Evolutionary conservation across 495 filamentous ascomycete genomes (phyloP).

Genomic region (Penicillium paxilli): DNA sequence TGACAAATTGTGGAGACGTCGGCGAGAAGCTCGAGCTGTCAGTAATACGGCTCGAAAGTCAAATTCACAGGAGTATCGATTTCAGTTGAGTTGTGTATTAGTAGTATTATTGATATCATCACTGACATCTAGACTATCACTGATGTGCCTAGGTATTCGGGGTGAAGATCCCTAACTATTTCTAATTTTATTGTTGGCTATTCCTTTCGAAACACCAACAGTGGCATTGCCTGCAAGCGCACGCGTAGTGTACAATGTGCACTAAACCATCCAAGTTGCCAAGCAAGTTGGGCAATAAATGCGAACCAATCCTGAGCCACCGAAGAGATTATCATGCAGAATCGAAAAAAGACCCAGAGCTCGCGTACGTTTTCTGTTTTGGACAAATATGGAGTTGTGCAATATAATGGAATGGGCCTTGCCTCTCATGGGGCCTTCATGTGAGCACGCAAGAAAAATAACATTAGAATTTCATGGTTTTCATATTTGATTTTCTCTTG

Average conservation of each 20-base stretch:
- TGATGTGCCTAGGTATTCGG: too few species aligned
- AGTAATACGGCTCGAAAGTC: background rate
- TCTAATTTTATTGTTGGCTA: background rate
- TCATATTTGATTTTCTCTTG: too few species aligned
- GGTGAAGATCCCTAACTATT: too few species aligned
- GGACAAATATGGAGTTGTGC: background rate
- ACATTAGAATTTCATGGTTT: too few species aligned
- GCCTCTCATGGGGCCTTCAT: conserved; percentile 8
- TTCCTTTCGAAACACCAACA: background rate
- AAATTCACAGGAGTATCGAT: background rate
- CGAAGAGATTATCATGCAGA: conserved; percentile 12
- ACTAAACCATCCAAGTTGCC: background rate
- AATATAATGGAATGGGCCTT: background rate
- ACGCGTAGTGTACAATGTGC: background rate
- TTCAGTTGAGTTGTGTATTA: too few species aligned
- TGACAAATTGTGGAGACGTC: conserved; percentile 19
- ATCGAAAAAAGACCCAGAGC: background rate
- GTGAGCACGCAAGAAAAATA: conserved; percentile 5
- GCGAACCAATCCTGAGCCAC: conserved; percentile 7
- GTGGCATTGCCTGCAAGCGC: background rate
- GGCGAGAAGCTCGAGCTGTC: conserved; percentile 1
- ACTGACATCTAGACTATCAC: too few species aligned
- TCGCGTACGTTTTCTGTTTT: conserved; percentile 22
- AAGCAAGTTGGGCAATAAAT: conserved; percentile 7
- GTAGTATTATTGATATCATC: too few species aligned